These are phyloP conservation scores for Vitis amurensis DNA, from an alignment of 164 flowering plant species.

Conservation along the genomic window DNA sequence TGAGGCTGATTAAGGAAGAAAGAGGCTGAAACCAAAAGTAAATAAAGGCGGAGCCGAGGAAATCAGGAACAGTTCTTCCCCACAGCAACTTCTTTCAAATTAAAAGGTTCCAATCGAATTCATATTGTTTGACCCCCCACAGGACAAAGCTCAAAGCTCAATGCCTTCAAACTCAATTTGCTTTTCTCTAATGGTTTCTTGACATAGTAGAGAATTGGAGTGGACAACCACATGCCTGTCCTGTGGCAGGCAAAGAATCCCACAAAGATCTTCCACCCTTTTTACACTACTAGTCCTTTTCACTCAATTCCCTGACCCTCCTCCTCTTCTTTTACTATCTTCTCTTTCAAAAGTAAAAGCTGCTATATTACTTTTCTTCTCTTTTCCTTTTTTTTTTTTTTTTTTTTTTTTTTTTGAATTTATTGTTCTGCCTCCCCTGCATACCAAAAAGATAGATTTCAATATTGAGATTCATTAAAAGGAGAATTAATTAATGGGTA, in stretches of 20 bases:
- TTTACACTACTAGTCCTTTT: conserved; percentile 19
- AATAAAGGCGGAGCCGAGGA: not conserved
- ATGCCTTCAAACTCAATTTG: not conserved
- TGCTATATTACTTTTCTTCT: conserved; percentile 11
- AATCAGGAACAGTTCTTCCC: conserved; percentile 1
- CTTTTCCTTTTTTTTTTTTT: not conserved
- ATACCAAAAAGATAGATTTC: not conserved
- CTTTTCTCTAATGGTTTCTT: conserved; percentile 13
- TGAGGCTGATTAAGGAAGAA: not conserved
- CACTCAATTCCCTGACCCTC: conserved; percentile 13
- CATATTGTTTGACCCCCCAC: conserved; percentile 20
- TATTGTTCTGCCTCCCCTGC: conserved; percentile 13
- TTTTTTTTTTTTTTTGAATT: not conserved
- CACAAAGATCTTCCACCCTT: conserved; percentile 31
- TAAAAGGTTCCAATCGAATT: conserved; percentile 20
- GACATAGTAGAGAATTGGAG: conserved; percentile 20
- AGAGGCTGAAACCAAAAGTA: not conserved
- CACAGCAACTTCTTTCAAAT: conserved; percentile 5
- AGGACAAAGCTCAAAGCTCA: not conserved
- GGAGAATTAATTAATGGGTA: not conserved
- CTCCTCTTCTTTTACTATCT: conserved; percentile 11
- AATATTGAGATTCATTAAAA: not conserved
- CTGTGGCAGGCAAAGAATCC: conserved; percentile 46
- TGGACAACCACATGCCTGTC: conserved; percentile 44
- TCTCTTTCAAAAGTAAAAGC: conserved; percentile 23